Percentiles rank a stretch among this genome's conserved stretches.
These are phyloP conservation scores for Euphorbia celastroides DNA, from an alignment of 441 rosid species.

Conservation along the genomic window DNA sequence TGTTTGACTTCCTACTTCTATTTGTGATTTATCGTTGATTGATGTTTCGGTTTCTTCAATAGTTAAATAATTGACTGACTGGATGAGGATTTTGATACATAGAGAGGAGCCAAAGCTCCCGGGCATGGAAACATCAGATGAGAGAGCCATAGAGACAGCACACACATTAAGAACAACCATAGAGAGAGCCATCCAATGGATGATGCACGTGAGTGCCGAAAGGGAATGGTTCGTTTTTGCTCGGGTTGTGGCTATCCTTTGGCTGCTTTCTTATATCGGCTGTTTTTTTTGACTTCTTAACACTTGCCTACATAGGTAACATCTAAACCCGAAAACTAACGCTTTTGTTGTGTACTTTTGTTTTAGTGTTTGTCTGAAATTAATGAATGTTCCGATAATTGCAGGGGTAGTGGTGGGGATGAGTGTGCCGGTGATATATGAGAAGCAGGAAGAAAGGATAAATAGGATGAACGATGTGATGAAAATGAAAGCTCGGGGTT, in stretches of 20 bases:
- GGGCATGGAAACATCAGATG: conserved; percentile 38
- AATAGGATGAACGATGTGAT: conserved; percentile 15
- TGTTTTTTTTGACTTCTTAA: conserved; percentile 35
- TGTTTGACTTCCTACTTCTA: too few relatives aligned
- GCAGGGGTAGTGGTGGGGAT: conserved; percentile 31
- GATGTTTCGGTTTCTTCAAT: too few relatives aligned
- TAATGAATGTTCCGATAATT: background rate
- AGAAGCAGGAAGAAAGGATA: conserved; percentile 31
- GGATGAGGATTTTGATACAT: too few relatives aligned
- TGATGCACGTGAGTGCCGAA: conserved; percentile 37
- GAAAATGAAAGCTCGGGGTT: conserved; percentile 21
- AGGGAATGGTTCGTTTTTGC: conserved; percentile 42
- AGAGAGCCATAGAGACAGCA: conserved; percentile 24
- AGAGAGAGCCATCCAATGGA: conserved; percentile 39
- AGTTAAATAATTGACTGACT: too few relatives aligned
- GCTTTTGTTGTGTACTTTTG: background rate
- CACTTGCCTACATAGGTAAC: conserved; percentile 43
- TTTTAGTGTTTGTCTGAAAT: too few relatives aligned
- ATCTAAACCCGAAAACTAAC: background rate
- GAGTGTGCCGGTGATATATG: conserved; percentile 36
- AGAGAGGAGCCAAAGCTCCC: conserved; percentile 44
- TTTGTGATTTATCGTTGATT: too few relatives aligned
- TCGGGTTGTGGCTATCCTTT: conserved; percentile 28
- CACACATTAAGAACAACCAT: conserved; percentile 20
- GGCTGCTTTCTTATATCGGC: conserved; percentile 40